Base-by-base conservation (phyloP, 192 early-diverging fungal genomes). In the Umbelopsis vinacea region DNA sequence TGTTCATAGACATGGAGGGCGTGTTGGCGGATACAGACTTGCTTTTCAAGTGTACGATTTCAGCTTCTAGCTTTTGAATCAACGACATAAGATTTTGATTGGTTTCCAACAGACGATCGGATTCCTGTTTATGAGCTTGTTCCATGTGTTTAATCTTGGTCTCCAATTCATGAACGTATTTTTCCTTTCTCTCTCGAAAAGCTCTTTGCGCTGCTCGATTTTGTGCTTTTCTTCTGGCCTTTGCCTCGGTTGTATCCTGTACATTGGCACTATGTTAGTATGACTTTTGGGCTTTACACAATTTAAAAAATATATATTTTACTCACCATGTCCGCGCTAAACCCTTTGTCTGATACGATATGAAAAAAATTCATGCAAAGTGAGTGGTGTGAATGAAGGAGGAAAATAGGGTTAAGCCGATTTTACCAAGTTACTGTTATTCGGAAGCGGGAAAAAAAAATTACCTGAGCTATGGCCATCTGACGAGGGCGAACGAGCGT, bases 131-230 rank as follows among this genome's bases (percentile, higher is more conserved):
- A 40, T 88, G 83, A 6, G 79, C 76, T 47, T 87, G 84, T 40
- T 92, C 86, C 22, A 95, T 83, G 29, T 84, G 85, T 68, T 88
- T 88, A 57, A 94, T 92, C 57, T 89, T 85, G 24, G 85, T 89
- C 75, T 96, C 94, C 14, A 96, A 81, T 19, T 89, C 85, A 74
- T 91, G 87, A 12, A 95, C 89, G 76, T 96, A 93, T 66, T 86
- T 85, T 71, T 94, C 90, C 71, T 92, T 93, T 69, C 95, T 90
- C 74, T 95, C 94, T 50, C 95, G 91, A 79, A 96, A 96, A 5
- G 94, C 94, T 22, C 79, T 37, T 70, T 81, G 79, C 35, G 79
- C 79, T 71, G 72, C 66, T 47, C 79, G 23, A 29, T 81, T 81
- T 47, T 81, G 79, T 52, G 76, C 79, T 66, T 77, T 81, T 19